Base-by-base conservation (phyloP, 148 eudicot species). In the Suaeda aralocaspica region DNA sequence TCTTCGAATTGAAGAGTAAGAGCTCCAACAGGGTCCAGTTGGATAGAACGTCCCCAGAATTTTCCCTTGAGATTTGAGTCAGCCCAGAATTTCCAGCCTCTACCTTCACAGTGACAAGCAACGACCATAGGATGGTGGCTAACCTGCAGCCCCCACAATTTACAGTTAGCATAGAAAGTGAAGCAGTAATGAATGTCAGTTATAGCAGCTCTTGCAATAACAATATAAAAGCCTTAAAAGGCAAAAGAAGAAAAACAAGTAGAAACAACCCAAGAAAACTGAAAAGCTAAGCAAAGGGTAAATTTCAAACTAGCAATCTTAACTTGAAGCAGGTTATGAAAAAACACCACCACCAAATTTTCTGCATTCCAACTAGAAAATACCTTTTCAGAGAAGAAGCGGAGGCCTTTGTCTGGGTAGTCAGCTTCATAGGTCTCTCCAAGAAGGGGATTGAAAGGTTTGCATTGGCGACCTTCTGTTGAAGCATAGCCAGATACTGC, bases 391-490 rank as follows among this genome's bases (percentile, higher is more conserved):
- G 98, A 93, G 74, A 93, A 90, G 76, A 93, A 90, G 14, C 87
- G 92, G 33, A 93, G 78, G 52, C 98, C 98, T 77, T 92, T 90
- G 76, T 93, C 98, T 31, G 96, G 95, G 81, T 90, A 93, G 71
- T 93, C 95, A 65, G 96, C 98, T 79, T 93, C 96, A 70, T 93
- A 93, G 53, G 98, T 93, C 79, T 93, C 98, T 65, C 98, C 98
- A 22, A 93, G 92, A 24, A 93, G 90, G 76, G 98, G 98, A 81
- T 93, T 93, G 77, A 93, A 93, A 59, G 98, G 98, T 79, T 93
- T 93, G 87, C 98, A 93, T 73, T 90, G 96, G 59, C 96, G 92
- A 74, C 98, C 96, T 81, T 93, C 98, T 29, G 96, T 93, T 62
- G 98, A 93, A 69, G 98, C 94, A 88, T 93, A 93, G 70, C 96